Conservation (phyloP, 2,329 filamentous ascomycete species). For the Lasiodiplodia sp. region DNA sequence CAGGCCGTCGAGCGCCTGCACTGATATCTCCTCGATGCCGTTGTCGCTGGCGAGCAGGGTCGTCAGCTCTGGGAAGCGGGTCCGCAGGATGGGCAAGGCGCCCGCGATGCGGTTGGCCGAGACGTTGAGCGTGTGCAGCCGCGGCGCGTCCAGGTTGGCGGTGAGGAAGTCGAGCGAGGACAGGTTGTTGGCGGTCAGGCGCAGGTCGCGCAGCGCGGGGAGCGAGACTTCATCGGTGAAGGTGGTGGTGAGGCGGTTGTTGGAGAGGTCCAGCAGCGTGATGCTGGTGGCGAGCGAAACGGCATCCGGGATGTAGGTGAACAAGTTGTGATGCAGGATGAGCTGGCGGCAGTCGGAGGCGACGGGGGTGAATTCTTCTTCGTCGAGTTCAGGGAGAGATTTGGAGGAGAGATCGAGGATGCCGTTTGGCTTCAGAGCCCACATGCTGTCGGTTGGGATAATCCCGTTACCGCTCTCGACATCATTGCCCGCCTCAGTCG, state of each 20-base stretch:
- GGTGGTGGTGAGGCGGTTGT: constrained; percentile 75
- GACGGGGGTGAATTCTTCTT: constrained; percentile 46
- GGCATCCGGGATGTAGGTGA: constrained; percentile 72
- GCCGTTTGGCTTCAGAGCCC: constrained; percentile 45
- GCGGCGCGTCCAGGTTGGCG: constrained; percentile 73
- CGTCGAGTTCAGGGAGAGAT: constrained; percentile 47
- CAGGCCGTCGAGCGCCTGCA: constrained; percentile 76
- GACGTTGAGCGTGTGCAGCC: constrained; percentile 78
- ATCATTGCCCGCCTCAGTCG: constrained; percentile 15
- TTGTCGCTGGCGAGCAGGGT: constrained; percentile 82
- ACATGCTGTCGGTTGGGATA: constrained; percentile 30
- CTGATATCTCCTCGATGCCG: constrained; percentile 73
- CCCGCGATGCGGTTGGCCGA: constrained; percentile 80
- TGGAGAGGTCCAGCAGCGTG: constrained; percentile 74
- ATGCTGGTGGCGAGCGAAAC: constrained; percentile 75
- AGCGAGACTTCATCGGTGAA: constrained; percentile 54
- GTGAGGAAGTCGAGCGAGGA: constrained; percentile 72
- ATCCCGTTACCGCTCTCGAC: constrained; percentile 8
- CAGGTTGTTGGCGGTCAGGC: constrained; percentile 76
- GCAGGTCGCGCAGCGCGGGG: constrained; percentile 78
- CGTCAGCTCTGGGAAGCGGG: constrained; percentile 72
- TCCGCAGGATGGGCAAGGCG: constrained; percentile 69
- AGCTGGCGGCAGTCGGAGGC: constrained; percentile 62
- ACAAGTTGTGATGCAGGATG: constrained; percentile 78
- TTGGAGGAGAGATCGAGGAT: constrained; percentile 54